phyloP scores from a whole-genome alignment of 306 rosid species.

The Canavalia ensiformis region DNA sequence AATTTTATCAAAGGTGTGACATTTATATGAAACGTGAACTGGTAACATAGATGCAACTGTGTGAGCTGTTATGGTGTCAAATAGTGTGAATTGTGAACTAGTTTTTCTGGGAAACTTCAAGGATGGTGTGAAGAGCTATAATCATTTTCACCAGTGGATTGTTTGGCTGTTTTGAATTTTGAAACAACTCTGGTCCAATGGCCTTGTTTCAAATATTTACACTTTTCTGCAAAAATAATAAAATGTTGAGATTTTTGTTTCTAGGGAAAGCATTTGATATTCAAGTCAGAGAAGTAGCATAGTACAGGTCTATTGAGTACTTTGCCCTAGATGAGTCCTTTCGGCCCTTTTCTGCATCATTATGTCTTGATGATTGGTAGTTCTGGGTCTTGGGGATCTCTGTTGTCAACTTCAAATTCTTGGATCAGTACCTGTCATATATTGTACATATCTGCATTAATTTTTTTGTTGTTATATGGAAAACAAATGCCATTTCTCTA shows the following conservation, averaged over 20 bases:
- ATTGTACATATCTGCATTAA: slow-evolving; percentile 2
- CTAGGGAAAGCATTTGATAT: slow-evolving; percentile 19
- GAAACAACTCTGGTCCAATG: slow-evolving; percentile 10
- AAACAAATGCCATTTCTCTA: slow-evolving; percentile 25
- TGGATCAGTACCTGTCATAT: slow-evolving; percentile 33
- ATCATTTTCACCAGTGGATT: slow-evolving; percentile 30
- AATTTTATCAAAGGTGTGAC: slow-evolving; percentile 78
- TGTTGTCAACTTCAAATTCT: slow-evolving; percentile 41
- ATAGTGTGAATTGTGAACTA: slow-evolving; percentile 2
- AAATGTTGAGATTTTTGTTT: neutral
- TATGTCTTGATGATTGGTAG: slow-evolving; percentile 28
- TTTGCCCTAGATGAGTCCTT: neutral
- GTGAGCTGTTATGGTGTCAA: slow-evolving; percentile 37
- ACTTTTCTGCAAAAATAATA: slow-evolving; percentile 11
- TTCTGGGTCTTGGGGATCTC: slow-evolving; percentile 37
- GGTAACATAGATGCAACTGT: slow-evolving; percentile 41
- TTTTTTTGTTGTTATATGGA: slow-evolving; percentile 5
- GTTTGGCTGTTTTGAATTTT: slow-evolving; percentile 10
- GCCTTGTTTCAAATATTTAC: slow-evolving; percentile 42
- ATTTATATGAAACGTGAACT: slow-evolving; percentile 41
- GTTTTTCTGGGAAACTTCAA: slow-evolving; percentile 19
- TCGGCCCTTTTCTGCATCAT: slow-evolving; percentile 19
- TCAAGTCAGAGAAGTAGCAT: slow-evolving; percentile 8
- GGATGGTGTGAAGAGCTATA: slow-evolving; percentile 11
- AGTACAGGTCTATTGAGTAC: slow-evolving; percentile 8